Conservation (phyloP, 768 basidiomycete genomes). For the Lactifluus piperatus region DNA sequence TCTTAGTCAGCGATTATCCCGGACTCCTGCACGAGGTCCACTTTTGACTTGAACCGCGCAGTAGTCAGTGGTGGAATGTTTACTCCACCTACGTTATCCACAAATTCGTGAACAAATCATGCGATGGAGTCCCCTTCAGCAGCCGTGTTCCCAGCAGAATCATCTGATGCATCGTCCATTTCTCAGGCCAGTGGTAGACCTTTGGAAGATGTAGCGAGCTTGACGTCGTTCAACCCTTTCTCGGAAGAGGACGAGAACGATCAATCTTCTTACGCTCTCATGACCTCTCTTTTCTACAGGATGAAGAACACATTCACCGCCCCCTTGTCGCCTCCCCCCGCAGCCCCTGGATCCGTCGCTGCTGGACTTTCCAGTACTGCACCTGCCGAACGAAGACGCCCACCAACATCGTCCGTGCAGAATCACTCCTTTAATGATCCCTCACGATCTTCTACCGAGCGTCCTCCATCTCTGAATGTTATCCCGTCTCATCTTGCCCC, state of each 20-base stretch:
- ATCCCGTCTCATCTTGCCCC: conserved; percentile 55
- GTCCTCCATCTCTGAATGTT: conserved; percentile 48
- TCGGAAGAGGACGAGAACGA: conserved; percentile 91
- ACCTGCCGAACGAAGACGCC: conserved; percentile 48
- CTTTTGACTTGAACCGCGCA: not conserved
- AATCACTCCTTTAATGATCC: conserved; percentile 39
- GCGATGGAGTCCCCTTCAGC: conserved; percentile 12
- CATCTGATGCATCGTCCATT: conserved; percentile 37
- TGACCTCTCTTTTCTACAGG: conserved; percentile 70
- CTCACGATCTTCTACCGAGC: conserved; percentile 43
- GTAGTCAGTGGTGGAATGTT: not conserved
- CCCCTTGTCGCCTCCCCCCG: conserved; percentile 44
- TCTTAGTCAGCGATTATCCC: conserved; percentile 4
- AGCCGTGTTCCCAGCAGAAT: conserved; percentile 26
- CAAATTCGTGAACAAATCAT: not conserved
- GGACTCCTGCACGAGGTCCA: not conserved
- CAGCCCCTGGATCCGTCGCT: conserved; percentile 26
- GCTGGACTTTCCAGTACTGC: conserved; percentile 25
- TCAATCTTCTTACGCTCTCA: conserved; percentile 76
- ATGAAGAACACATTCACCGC: conserved; percentile 73
- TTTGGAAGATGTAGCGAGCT: conserved; percentile 52
- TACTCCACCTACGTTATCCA: not conserved
- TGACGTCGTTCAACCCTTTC: conserved; percentile 88
- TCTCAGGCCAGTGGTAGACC: conserved; percentile 55
- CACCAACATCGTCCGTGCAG: conserved; percentile 39